Percentiles rank a stretch among this genome's conserved stretches.
These are phyloP conservation scores for Auriscalpium microsporum DNA, from an alignment of 768 basidiomycete genomes.

Conservation along the genomic window DNA sequence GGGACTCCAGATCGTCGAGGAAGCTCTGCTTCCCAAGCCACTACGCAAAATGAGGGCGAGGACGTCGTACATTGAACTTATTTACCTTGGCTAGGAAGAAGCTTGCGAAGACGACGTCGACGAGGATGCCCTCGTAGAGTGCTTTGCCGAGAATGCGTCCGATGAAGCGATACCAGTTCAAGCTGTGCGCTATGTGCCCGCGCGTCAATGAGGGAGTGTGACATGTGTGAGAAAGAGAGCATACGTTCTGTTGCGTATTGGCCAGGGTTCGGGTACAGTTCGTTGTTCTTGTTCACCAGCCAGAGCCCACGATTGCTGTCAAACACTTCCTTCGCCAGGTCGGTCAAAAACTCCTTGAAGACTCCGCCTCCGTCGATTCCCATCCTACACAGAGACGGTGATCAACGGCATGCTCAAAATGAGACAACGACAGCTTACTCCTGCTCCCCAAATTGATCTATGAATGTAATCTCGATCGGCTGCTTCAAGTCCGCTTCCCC, in stretches of 20 bases:
- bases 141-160: slow-evolving; percentile 94
- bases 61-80: no score
- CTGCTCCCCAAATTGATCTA: slow-evolving; percentile 79
- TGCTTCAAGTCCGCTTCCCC: slow-evolving; percentile 70
- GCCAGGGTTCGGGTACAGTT: slow-evolving; percentile 93
- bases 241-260: slow-evolving; percentile 81
- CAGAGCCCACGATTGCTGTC: slow-evolving; percentile 92
- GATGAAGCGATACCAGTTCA: slow-evolving; percentile 90
- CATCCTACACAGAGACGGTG: slow-evolving; percentile 35
- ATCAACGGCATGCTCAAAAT: background rate
- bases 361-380: slow-evolving; percentile 97
- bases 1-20: slow-evolving; percentile 84
- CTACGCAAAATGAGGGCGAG: slow-evolving; percentile 27
- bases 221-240: slow-evolving; percentile 17
- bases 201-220: background rate
- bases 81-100: slow-evolving; percentile 94
- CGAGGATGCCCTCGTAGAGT: slow-evolving; percentile 90
- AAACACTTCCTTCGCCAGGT: slow-evolving; percentile 87
- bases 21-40: slow-evolving; percentile 91
- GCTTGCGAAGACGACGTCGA: slow-evolving; percentile 89
- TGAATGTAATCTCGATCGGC: slow-evolving; percentile 83
- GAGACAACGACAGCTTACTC: slow-evolving; percentile 46
- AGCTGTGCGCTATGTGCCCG: slow-evolving; percentile 53
- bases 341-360: slow-evolving; percentile 97
- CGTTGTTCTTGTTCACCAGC: slow-evolving; percentile 84